These are phyloP conservation scores for Ustilago sp. DNA, from an alignment of 1,284 basidiomycete species.

Conservation along the genomic window DNA sequence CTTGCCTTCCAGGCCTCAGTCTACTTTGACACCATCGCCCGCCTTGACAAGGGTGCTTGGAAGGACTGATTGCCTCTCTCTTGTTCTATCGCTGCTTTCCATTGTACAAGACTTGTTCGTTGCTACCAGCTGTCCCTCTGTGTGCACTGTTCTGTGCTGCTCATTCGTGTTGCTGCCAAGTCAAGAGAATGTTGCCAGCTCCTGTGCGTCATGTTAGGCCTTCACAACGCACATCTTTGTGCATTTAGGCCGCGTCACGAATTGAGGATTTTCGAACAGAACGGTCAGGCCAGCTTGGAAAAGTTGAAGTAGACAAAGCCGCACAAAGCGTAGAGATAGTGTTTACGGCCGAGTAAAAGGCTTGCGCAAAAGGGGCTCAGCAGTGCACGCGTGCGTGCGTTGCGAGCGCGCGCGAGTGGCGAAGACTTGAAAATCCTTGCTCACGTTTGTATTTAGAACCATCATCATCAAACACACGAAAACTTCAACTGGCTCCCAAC, in stretches of 20 bases:
- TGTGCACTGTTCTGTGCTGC: not conserved
- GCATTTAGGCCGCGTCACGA: slow-evolving; percentile 3
- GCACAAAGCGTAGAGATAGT: too few relatives aligned
- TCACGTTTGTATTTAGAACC: too few relatives aligned
- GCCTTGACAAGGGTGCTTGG: slow-evolving; percentile 57
- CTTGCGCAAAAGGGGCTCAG: too few relatives aligned
- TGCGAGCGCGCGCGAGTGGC: too few relatives aligned
- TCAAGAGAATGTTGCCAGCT: too few relatives aligned
- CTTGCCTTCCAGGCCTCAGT: slow-evolving; percentile 62
- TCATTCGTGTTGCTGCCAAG: too few relatives aligned
- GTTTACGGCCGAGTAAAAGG: too few relatives aligned
- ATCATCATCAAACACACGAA: too few relatives aligned
- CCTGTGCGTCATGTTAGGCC: not conserved
- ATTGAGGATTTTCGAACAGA: not conserved
- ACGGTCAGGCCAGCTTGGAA: not conserved
- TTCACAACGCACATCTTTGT: not conserved
- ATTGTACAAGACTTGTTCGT: not conserved
- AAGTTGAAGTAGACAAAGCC: too few relatives aligned
- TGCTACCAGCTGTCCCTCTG: not conserved
- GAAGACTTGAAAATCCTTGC: too few relatives aligned
- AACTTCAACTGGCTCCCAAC: too few relatives aligned
- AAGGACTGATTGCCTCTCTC: slow-evolving; percentile 26
- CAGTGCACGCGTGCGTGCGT: too few relatives aligned
- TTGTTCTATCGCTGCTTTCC: not conserved
- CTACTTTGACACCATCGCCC: slow-evolving; percentile 60